A percentile compares a stretch with the other conserved stretches of the same genome.
Evolutionary conservation across 2,329 filamentous ascomycete species (phyloP).

Genomic region (Aureobasidium sp.): DNA sequence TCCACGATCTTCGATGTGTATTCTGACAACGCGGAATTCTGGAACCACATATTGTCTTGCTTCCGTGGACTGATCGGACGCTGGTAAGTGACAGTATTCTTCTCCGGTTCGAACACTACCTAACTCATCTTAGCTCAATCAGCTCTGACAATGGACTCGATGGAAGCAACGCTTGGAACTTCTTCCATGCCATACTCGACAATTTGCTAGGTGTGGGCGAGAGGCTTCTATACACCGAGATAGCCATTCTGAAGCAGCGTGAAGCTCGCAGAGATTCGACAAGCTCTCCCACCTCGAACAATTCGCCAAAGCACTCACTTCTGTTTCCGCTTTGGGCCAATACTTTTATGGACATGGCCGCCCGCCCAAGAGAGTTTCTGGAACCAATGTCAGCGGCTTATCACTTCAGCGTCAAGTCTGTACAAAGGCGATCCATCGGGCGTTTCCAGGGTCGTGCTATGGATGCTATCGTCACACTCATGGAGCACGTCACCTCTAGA

Average conservation of each 20-base stretch:
- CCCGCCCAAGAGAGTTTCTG: not conserved
- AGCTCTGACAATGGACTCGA: not conserved
- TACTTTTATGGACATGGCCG: not conserved
- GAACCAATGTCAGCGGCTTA: not conserved
- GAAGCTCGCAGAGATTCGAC: slow-evolving; percentile 10
- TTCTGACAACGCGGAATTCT: slow-evolving; percentile 18
- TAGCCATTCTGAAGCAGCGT: not conserved
- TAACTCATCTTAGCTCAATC: not conserved
- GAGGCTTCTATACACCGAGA: not conserved
- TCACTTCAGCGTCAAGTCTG: not conserved
- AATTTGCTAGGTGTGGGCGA: not conserved
- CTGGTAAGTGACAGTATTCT: slow-evolving; percentile 18
- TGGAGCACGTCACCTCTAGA: not conserved
- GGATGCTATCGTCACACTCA: not conserved
- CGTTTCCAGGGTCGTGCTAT: not conserved
- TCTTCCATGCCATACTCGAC: not conserved
- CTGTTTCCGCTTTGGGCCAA: not conserved
- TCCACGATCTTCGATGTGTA: not conserved
- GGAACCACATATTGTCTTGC: slow-evolving; percentile 16
- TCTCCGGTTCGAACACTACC: not conserved
- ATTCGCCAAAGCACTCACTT: not conserved
- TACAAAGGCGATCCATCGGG: not conserved
- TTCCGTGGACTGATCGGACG: not conserved
- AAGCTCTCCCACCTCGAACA: not conserved
- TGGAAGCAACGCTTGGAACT: not conserved